Conservation (phyloP, 2,329 filamentous ascomycete species). For the Epichloe hybrida region DNA sequence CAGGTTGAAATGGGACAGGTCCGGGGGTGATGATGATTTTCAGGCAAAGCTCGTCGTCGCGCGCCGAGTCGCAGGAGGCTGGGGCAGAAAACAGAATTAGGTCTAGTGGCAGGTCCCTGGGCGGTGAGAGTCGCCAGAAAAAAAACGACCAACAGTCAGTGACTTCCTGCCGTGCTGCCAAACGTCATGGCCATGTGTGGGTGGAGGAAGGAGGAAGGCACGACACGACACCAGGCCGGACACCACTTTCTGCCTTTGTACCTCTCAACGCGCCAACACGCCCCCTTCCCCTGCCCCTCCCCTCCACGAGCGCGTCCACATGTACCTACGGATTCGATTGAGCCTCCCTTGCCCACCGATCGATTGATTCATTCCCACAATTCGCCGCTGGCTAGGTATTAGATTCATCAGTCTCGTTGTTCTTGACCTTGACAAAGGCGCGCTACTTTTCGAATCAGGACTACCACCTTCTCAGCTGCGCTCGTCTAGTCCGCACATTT, state of each 20-base stretch:
- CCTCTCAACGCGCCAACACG: constrained; percentile 17
- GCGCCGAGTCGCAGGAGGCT: constrained; percentile 3
- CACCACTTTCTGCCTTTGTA: constrained; percentile 1
- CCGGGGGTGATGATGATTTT: constrained; percentile 2
- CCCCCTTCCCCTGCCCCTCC: constrained; percentile 1
- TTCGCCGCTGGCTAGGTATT: background rate
- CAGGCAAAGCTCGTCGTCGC: constrained; percentile 8
- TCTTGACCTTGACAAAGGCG: background rate
- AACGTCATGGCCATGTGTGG: no score
- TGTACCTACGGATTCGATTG: background rate
- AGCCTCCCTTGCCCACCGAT: background rate
- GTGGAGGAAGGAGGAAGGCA: no score
- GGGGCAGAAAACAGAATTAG: constrained; percentile 8
- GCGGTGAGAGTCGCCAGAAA: constrained; percentile 6
- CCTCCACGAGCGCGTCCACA: background rate
- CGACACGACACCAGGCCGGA: no score
- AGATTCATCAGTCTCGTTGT: background rate
- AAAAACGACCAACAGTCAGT: background rate
- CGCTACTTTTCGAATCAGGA: no score
- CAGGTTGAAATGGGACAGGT: background rate
- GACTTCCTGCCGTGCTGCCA: background rate
- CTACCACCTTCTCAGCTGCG: no score
- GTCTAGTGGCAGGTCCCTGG: constrained; percentile 4
- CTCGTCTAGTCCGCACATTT: no score
- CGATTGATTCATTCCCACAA: background rate